Evolutionary conservation across 257 asterid genomes (phyloP), one percentile per base, ranked within the genome.

Genomic region (Solanum pimpinellifolium): DNA sequence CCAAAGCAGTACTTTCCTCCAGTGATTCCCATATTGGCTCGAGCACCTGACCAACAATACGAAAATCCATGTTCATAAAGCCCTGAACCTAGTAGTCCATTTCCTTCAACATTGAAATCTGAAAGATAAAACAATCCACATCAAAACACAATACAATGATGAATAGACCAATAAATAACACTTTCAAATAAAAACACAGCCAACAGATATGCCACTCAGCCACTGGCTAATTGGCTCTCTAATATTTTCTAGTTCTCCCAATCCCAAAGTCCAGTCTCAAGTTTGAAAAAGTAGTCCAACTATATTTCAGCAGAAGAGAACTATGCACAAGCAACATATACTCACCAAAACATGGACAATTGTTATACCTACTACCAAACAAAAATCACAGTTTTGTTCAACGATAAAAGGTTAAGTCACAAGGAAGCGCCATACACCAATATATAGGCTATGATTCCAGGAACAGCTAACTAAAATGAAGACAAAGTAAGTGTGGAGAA

Each of bases 1-100:
- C 95, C 97, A 85, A 94, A 93, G 86, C 93, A 94, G 87, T 91
- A 94, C 70, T 90, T 94, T 25, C 95, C 97, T 77, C 91, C 86
- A n/a, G 33, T 90, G 83, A 94, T 90, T 85, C 97, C 97, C 9
- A 88, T 86, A 89, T 90, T 93, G 56, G 94, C 94, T 62, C 97
- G 93, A 74, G 95, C 95, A 88, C 95, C 97, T 68, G 97, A 94
- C 97, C 97, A 94, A 82, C 97, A 94, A 84, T 93, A 94, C 59
- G 93, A 91, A 90, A 94, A 94, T 47, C 93, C 95, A 5, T 90
- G 89, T 86, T 92, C 93, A 77, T 87, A 69, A 46, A 92, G 94
- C 20, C 92, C 94, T 27, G 93, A 93, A 80, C 95, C 93, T 83
- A 27, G 91, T 37, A 92, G 91, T 44, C 97, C 97, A 86, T 91